Evolutionary conservation across 345 rosid genomes (phyloP), one percentile per base, ranked within the genome.

Genomic region (Rhodomyrtus tomentosa): DNA sequence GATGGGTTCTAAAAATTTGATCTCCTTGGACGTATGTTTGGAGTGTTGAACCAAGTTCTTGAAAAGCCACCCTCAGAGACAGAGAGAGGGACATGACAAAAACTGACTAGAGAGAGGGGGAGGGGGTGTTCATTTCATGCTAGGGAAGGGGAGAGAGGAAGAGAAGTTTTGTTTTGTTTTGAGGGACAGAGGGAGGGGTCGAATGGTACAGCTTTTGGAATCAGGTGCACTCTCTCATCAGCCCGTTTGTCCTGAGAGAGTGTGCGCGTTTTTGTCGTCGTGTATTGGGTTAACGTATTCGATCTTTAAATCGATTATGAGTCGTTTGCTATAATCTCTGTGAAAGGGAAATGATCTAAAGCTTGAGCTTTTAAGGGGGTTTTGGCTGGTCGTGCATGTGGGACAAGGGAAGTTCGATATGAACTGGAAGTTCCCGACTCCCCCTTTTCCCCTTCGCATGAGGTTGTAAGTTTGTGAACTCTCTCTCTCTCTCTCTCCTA

Each of bases 201-300:
- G 36, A 91, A 88, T 87, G 92, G 90, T 84, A 86, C 93, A 91
- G 95, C 92, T 90, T 93, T 90, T 95, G 92, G 91, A 92, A 90
- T 92, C 93, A 87, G 90, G 90, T 80, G 86, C 90, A 88, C 27
- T 55, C 29, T 74, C 55, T 72, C 55, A 90, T 93, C 94, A 94
- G 95, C 96, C 88, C 91, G 84, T 95, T 94, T 93, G 99, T 93
- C 93, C 86, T 32, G 12, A 1, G 72, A 32, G 76, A 16, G 90
- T 88, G 92, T 87, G 85, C 62, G 50, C 1, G 55, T 12, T 29
- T 5, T 16, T 1, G 42, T 62, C 52, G 76, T 68, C 76, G 76
- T 68, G 76, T 68, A 68, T 68, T 62, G 21, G 76, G 24, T 18
- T 68, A 15, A 68, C 76, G 6, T 68, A 32, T 68, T 68, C 76